phyloP scores from a whole-genome alignment of 192 early-diverging fungal species.

The Coemansia sp. region DNA sequence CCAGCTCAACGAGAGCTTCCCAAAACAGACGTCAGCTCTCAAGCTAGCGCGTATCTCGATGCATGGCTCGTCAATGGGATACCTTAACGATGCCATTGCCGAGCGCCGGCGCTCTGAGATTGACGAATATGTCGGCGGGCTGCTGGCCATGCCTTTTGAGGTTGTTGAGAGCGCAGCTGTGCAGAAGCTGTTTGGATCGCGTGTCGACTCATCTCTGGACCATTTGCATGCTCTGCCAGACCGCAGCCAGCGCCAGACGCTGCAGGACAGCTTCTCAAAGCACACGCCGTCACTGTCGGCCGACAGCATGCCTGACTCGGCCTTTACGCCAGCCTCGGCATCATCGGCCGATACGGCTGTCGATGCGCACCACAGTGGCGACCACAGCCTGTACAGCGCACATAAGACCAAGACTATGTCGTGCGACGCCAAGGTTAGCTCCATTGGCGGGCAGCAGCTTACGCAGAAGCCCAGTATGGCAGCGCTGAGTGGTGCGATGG shows the following conservation, averaged over 20 bases:
- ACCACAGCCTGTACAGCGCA: constrained; percentile 2
- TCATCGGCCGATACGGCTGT: constrained; percentile 43
- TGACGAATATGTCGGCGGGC: constrained; percentile 65
- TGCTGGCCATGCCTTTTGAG: constrained; percentile 59
- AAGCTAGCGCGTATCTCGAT: constrained; percentile 54
- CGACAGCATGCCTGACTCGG: constrained; percentile 24
- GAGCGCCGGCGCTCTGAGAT: constrained; percentile 64
- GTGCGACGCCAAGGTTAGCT: constrained; percentile 46
- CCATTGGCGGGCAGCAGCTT: constrained; percentile 16
- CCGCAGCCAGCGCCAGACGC: constrained; percentile 5
- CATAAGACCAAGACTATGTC: constrained; percentile 28
- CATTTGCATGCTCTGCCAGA: neutral
- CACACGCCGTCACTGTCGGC: constrained; percentile 40
- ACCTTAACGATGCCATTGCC: constrained; percentile 67
- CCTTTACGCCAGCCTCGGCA: constrained; percentile 39
- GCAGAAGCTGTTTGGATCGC: constrained; percentile 50
- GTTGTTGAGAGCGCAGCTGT: constrained; percentile 53
- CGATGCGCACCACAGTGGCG: constrained; percentile 16
- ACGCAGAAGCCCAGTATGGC: constrained; percentile 41
- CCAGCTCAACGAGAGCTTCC: constrained; percentile 65
- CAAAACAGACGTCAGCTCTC: constrained; percentile 56
- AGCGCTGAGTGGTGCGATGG: constrained; percentile 33
- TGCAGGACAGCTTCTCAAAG: constrained; percentile 7
- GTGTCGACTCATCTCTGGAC: constrained; percentile 12
- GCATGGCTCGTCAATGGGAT: constrained; percentile 66